phyloP scores from a whole-genome alignment of 2,329 filamentous ascomycete genomes.

The Nemania serpens region DNA sequence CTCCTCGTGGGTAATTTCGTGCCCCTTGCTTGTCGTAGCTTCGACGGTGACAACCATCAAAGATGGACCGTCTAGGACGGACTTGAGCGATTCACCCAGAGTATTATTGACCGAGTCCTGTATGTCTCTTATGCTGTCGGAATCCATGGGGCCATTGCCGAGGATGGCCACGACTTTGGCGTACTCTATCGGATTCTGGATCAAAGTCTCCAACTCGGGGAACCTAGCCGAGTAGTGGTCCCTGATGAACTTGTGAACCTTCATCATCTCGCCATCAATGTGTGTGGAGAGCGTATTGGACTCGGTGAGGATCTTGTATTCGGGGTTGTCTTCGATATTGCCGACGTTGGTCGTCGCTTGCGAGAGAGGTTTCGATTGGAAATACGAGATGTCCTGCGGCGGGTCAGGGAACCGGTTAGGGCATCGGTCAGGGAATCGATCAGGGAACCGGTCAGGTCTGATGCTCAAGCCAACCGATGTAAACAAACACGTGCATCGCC shows the following conservation, averaged over 20 bases:
- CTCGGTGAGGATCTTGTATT: constrained; percentile 86
- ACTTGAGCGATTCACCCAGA: constrained; percentile 73
- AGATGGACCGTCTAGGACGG: constrained; percentile 83
- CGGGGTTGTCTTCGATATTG: constrained; percentile 88
- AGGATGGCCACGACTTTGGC: constrained; percentile 93
- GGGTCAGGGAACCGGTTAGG: constrained; percentile 66
- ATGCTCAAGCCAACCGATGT: constrained; percentile 62
- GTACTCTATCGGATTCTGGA: constrained; percentile 92
- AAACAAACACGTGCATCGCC: constrained; percentile 55
- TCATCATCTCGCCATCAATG: constrained; percentile 89
- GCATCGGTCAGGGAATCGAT: too few relatives aligned
- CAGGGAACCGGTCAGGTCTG: constrained; percentile 69
- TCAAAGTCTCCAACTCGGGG: constrained; percentile 86
- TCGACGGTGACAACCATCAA: constrained; percentile 97
- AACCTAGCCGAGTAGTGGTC: constrained; percentile 96
- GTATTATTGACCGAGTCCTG: constrained; percentile 79
- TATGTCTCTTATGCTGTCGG: constrained; percentile 77
- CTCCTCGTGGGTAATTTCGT: constrained; percentile 75
- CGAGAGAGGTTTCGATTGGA: constrained; percentile 69
- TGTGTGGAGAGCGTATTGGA: constrained; percentile 89
- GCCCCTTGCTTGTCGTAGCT: constrained; percentile 85
- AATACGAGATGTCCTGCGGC: constrained; percentile 78
- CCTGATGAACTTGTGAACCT: constrained; percentile 94
- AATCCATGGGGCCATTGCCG: constrained; percentile 86
- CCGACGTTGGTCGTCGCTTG: constrained; percentile 70